phyloP scores from a whole-genome alignment of 352 stramenopile species.

The Phytophthora uliginosa region DNA sequence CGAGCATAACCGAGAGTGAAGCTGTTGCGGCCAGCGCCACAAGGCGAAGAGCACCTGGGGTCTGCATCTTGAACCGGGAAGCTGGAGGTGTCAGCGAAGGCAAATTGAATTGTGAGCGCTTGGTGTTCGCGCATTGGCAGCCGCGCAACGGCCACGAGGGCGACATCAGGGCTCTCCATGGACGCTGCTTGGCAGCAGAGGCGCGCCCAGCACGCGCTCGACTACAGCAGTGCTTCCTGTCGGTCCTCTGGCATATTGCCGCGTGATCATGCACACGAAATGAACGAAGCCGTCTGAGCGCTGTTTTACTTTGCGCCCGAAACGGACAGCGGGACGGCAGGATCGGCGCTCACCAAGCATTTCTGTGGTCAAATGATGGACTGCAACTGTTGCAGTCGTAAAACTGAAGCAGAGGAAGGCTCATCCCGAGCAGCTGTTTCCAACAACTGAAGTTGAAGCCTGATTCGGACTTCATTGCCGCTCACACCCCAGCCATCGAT shows the following conservation, averaged over 20 bases:
- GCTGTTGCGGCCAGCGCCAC: conserved; percentile 13
- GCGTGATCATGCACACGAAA: conserved; percentile 13
- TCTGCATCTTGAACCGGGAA: conserved; percentile 13
- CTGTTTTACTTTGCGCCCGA: conserved; percentile 8
- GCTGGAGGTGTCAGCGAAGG: conserved; percentile 1
- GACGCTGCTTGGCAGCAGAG: conserved; percentile 17
- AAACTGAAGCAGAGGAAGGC: conserved; percentile 14
- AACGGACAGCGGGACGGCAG: conserved; percentile 18
- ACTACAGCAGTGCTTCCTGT: conserved; percentile 2
- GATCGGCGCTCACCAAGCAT: conserved; percentile 1
- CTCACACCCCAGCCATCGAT: background rate
- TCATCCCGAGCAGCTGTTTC: conserved; percentile 3
- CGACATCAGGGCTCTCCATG: background rate
- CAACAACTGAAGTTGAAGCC: conserved; percentile 12
- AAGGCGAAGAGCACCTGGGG: conserved; percentile 11
- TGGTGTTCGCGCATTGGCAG: conserved; percentile 1
- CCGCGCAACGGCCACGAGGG: background rate
- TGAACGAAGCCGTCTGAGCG: background rate
- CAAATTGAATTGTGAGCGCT: conserved; percentile 12
- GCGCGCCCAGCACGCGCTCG: background rate
- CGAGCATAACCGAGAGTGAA: background rate
- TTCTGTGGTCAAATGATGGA: background rate
- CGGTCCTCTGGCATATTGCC: background rate
- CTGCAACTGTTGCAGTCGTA: background rate
- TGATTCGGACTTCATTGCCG: background rate